phyloP scores from a whole-genome alignment of 2,329 filamentous ascomycete genomes.

The Tympanopsis confertula region DNA sequence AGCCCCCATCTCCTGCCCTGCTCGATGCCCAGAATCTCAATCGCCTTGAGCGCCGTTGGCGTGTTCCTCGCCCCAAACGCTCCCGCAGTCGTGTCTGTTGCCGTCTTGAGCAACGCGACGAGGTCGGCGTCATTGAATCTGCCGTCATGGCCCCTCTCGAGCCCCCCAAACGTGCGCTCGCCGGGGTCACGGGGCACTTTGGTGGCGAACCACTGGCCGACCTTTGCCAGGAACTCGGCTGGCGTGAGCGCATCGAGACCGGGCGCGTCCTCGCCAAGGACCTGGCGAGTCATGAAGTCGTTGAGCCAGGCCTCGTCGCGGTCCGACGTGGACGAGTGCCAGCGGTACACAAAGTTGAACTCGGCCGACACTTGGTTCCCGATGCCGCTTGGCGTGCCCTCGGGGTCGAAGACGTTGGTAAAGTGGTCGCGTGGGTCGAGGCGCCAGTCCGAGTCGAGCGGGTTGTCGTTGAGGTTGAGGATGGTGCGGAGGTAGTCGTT shows the following conservation, averaged over 20 bases:
- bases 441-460: slow-evolving; percentile 45
- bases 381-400: slow-evolving; percentile 14
- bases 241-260: background rate
- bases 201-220: slow-evolving; percentile 30
- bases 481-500: slow-evolving; percentile 26
- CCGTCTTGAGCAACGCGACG: slow-evolving; percentile 37
- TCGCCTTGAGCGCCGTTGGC: slow-evolving; percentile 39
- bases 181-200: slow-evolving; percentile 34
- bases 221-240: slow-evolving; percentile 21
- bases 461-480: slow-evolving; percentile 34
- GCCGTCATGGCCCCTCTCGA: slow-evolving; percentile 36
- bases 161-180: slow-evolving; percentile 35
- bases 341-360: slow-evolving; percentile 22
- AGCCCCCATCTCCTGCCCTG: slow-evolving; percentile 46
- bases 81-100: slow-evolving; percentile 41
- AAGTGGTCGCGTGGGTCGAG: slow-evolving; percentile 21
- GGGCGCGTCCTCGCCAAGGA: too few relatives aligned
- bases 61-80: slow-evolving; percentile 41
- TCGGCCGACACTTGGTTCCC: slow-evolving; percentile 21
- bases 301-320: slow-evolving; percentile 18
- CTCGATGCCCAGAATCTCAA: slow-evolving; percentile 49
- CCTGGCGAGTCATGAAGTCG: slow-evolving; percentile 5
- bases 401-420: slow-evolving; percentile 13
- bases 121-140: slow-evolving; percentile 42
- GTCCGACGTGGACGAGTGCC: slow-evolving; percentile 16